phyloP scores from a whole-genome alignment of 176 grass and related monocot genomes.

The Oryza meridionalis region DNA sequence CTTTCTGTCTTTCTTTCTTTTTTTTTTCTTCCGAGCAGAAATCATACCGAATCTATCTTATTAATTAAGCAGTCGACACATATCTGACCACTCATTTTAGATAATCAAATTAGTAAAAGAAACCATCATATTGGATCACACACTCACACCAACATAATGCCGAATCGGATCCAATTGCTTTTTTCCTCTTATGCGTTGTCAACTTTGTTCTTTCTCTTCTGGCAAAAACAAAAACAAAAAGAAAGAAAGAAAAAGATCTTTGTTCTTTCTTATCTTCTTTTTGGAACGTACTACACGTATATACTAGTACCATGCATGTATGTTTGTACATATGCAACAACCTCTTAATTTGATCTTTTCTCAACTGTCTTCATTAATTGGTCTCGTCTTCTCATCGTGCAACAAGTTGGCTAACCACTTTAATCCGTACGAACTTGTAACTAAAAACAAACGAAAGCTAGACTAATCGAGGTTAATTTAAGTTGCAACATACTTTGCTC shows the following conservation, averaged over 20 bases:
- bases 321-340: not conserved
- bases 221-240: not conserved
- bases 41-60: too few species aligned
- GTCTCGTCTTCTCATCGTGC: not conserved
- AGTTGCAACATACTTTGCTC: not conserved
- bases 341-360: not conserved
- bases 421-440: not conserved
- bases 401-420: conserved; percentile 1
- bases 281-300: not conserved
- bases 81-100: not conserved
- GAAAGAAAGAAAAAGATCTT: too few species aligned
- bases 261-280: not conserved
- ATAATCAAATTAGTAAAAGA: not conserved
- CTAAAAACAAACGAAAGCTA: not conserved
- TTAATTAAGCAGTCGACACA: too few species aligned
- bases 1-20: too few species aligned
- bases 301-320: not conserved
- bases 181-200: not conserved
- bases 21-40: too few species aligned
- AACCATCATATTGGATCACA: not conserved
- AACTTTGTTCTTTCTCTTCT: not conserved
- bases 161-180: not conserved
- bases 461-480: not conserved
- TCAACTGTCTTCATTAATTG: not conserved
- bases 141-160: not conserved